Percentiles rank a stretch among this genome's conserved stretches.
Conservation (phyloP, 2,329 filamentous ascomycete species). For the Sporothrix humicola region DNA sequence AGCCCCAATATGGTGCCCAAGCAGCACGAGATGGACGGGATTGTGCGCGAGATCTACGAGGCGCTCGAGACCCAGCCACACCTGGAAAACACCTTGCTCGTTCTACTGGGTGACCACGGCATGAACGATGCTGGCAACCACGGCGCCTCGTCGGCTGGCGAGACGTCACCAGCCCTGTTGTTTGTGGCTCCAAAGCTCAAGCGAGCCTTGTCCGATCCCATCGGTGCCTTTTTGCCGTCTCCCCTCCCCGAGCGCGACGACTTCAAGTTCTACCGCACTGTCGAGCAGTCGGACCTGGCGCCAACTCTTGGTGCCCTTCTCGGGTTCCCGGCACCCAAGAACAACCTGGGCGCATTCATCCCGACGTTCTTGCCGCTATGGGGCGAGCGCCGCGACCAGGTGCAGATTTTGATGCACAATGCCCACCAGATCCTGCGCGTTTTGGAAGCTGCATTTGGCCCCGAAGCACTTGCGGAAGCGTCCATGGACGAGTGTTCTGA, state of each 20-base stretch:
- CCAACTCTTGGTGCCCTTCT: conserved; percentile 86
- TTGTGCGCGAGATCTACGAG: conserved; percentile 67
- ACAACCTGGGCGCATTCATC: conserved; percentile 88
- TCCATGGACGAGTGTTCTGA: conserved; percentile 42
- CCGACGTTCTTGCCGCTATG: conserved; percentile 79
- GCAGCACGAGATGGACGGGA: conserved; percentile 75
- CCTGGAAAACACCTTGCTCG: conserved; percentile 77
- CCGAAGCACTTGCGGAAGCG: conserved; percentile 48
- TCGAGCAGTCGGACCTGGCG: conserved; percentile 95
- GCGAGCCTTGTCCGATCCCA: conserved; percentile 38
- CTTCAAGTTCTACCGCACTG: conserved; percentile 80
- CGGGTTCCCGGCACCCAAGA: conserved; percentile 85
- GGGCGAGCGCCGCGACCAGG: conserved; percentile 64
- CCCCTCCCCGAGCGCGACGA: conserved; percentile 63
- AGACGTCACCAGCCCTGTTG: conserved; percentile 89
- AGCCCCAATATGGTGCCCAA: conserved; percentile 92
- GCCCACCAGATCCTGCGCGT: conserved; percentile 80
- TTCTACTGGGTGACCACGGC: conserved; percentile 93
- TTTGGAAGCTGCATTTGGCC: conserved; percentile 72
- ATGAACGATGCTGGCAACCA: conserved; percentile 99
- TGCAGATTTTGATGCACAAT: conserved; percentile 76
- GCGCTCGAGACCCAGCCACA: conserved; percentile 74
- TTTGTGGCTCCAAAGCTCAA: conserved; percentile 85
- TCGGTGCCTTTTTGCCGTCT: background rate
- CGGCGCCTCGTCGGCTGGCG: conserved; percentile 88